Evolutionary conservation across 768 basidiomycete genomes (phyloP).

Genomic region (Pleurotus ostreatus): DNA sequence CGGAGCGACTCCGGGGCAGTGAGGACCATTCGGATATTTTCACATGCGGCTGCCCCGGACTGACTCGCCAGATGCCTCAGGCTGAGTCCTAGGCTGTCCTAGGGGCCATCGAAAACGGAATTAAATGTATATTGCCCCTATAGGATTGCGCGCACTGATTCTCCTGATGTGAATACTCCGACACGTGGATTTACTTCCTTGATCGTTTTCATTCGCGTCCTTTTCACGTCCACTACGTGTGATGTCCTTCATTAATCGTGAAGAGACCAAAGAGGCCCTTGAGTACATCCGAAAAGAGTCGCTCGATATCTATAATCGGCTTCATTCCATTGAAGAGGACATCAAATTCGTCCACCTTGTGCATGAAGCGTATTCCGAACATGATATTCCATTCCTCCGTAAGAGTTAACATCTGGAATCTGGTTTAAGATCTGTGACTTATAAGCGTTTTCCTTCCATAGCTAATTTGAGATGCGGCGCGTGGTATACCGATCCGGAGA

Average conservation of each 20-base stretch:
- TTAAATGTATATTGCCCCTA: no score
- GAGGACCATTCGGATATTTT: no score
- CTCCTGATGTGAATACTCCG: no score
- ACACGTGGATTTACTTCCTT: no score
- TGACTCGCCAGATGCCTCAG: no score
- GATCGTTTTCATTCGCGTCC: no score
- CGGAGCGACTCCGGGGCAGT: conserved; percentile 5
- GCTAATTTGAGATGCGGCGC: conserved; percentile 93
- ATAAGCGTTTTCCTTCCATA: conserved; percentile 19
- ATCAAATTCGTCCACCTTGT: conserved; percentile 62
- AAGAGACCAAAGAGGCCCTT: conserved; percentile 24
- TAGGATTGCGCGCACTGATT: no score
- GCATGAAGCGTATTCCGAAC: conserved; percentile 33
- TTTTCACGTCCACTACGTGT: no score
- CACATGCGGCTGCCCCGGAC: no score
- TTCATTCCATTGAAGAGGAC: conserved; percentile 84
- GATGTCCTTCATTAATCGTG: no score
- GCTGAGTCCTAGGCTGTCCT: no score
- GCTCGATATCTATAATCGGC: conserved; percentile 77
- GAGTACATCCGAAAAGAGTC: conserved; percentile 63
- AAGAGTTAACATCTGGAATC: conserved; percentile 7
- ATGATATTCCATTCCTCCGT: conserved; percentile 54
- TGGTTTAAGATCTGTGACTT: not conserved
- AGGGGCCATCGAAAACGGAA: no score
- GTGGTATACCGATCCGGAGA: conserved; percentile 82